Percentiles rank a stretch among this genome's conserved stretches.
These are phyloP conservation scores for Annulohypoxylon moriforme DNA, from an alignment of 495 filamentous ascomycete species.

Conservation along the genomic window DNA sequence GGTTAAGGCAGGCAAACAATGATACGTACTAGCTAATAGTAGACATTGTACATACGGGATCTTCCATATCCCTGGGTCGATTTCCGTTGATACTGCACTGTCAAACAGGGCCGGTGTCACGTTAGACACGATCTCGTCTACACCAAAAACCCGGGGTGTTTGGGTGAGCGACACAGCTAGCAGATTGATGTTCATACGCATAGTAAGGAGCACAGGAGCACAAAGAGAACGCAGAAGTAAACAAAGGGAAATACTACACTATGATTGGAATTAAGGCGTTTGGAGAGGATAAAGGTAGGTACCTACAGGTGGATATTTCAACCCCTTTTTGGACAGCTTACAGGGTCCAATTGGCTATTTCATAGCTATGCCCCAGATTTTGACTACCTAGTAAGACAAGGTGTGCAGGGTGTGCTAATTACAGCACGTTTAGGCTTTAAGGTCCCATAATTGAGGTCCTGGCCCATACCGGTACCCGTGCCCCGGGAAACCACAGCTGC, in stretches of 20 bases:
- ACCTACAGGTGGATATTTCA: background rate
- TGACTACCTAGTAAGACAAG: slow-evolving; percentile 10
- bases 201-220: background rate
- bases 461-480: slow-evolving; percentile 1
- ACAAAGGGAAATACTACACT: slow-evolving; percentile 2
- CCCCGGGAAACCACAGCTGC: slow-evolving; percentile 37
- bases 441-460: background rate
- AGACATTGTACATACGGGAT: background rate
- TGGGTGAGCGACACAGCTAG: background rate
- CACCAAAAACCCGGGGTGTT: background rate
- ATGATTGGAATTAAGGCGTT: background rate
- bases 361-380: slow-evolving; percentile 24
- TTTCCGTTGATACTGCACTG: background rate
- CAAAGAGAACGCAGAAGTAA: background rate
- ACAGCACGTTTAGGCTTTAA: slow-evolving; percentile 2
- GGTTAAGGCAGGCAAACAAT: slow-evolving; percentile 13
- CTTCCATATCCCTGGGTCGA: background rate
- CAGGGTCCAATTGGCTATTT: slow-evolving; percentile 7
- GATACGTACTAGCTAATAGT: background rate
- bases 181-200: background rate
- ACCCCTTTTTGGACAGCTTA: slow-evolving; percentile 3
- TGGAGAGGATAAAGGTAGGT: background rate
- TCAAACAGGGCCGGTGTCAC: background rate
- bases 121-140: slow-evolving; percentile 22
- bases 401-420: slow-evolving; percentile 8